Evolutionary conservation across 257 asterid species (phyloP).

Genomic region (Knoxia roxburghii): DNA sequence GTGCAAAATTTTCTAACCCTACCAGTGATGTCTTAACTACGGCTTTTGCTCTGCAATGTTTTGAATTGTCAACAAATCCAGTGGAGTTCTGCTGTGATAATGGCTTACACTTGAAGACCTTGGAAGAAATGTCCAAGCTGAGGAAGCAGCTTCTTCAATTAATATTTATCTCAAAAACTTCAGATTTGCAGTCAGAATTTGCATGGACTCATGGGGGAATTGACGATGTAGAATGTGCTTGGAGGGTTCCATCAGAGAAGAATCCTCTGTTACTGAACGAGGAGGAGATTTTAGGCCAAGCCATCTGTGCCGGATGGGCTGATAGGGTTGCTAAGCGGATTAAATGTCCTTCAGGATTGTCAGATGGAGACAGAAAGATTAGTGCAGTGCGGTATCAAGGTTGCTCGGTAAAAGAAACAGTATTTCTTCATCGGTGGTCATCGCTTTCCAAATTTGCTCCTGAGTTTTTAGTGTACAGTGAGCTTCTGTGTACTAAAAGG

Average conservation of each 20-base stretch:
- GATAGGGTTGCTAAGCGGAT: slow-evolving; percentile 77
- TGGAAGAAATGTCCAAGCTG: slow-evolving; percentile 97
- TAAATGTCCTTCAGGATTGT: slow-evolving; percentile 32
- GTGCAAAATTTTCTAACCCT: slow-evolving; percentile 64
- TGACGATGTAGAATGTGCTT: slow-evolving; percentile 59
- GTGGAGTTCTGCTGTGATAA: slow-evolving; percentile 50
- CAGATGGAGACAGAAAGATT: slow-evolving; percentile 50
- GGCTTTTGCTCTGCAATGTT: slow-evolving; percentile 72
- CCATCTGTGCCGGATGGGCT: slow-evolving; percentile 91
- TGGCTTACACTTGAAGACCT: slow-evolving; percentile 64
- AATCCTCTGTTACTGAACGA: slow-evolving; percentile 58
- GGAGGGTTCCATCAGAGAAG: slow-evolving; percentile 52
- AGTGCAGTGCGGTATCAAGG: slow-evolving; percentile 66
- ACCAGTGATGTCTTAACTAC: slow-evolving; percentile 68
- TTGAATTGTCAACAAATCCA: slow-evolving; percentile 52
- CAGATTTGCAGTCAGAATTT: slow-evolving; percentile 46
- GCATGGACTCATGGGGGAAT: slow-evolving; percentile 62
- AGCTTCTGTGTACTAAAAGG: slow-evolving; percentile 56
- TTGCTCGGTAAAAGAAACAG: slow-evolving; percentile 59
- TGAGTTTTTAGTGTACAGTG: slow-evolving; percentile 72
- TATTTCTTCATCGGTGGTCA: slow-evolving; percentile 74
- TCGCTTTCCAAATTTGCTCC: slow-evolving; percentile 66
- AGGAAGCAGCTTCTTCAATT: slow-evolving; percentile 80
- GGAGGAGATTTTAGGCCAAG: slow-evolving; percentile 78
- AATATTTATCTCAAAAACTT: slow-evolving; percentile 42